Percentiles rank a stretch among this genome's conserved stretches.
phyloP scores from a whole-genome alignment of 2,329 filamentous ascomycete species.

The Cladosporium phlei region DNA sequence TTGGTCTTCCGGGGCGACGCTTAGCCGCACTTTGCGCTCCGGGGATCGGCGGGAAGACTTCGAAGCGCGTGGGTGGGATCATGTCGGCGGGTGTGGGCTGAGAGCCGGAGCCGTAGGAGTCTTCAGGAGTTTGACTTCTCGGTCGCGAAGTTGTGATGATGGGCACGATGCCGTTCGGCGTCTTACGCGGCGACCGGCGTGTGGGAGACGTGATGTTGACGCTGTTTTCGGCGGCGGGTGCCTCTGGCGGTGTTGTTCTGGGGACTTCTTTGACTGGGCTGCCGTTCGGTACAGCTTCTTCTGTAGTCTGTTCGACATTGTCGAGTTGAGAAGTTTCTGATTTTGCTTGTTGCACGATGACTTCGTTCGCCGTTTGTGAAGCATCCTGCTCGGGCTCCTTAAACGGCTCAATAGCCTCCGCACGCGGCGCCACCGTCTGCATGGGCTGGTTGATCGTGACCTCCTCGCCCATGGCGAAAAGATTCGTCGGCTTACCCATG shows the following conservation, averaged over 20 bases:
- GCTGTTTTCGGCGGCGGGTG: not conserved
- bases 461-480: conserved; percentile 35
- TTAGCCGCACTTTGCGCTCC: conserved; percentile 35
- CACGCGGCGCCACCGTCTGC: conserved; percentile 80
- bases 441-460: conserved; percentile 40
- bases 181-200: conserved; percentile 31
- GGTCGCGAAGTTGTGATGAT: conserved; percentile 4
- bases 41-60: conserved; percentile 68
- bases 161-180: conserved; percentile 23
- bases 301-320: conserved; percentile 5
- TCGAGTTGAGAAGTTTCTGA: conserved; percentile 15
- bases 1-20: conserved; percentile 29
- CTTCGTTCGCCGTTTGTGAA: conserved; percentile 30
- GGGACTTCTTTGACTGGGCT: not conserved
- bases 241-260: not conserved
- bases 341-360: not conserved
- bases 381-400: conserved; percentile 41
- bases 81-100: conserved; percentile 31
- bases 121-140: conserved; percentile 13
- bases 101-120: conserved; percentile 22
- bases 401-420: conserved; percentile 56
- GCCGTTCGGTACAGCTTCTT: not conserved
- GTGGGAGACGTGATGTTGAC: conserved; percentile 21
- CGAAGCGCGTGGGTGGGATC: conserved; percentile 68
- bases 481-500: conserved; percentile 64